Base-by-base conservation (phyloP, 768 basidiomycete genomes). In the Coprinopsis strossmayeri region DNA sequence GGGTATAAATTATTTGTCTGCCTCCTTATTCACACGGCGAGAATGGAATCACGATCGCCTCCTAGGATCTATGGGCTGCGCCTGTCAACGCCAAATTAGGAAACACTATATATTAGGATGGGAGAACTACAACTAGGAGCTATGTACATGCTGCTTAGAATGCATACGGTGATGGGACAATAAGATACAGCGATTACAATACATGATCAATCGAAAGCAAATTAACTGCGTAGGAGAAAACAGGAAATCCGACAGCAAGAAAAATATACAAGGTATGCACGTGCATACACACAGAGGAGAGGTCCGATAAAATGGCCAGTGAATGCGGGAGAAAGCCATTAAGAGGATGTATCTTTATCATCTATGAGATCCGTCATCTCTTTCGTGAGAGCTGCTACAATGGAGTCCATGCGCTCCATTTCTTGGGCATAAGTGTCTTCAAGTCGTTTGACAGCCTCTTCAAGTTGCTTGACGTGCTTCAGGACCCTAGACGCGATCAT, bases 401-500 rank as follows among this genome's bases (percentile, higher is more conserved):
- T 54, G n/a, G 57, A 55, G 43, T 61, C 61, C 51, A 71, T 61
- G 53, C 64, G 64, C 41, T 68, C 62, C 45, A 70, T 52, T 40
- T 71, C 71, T 41, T 63, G 65, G 20, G 58, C 50, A 42, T 65
- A 61, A 10, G 61, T 59, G 11, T 54, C 45, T 43, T 70, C 66
- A 18, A 71, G 53, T 39, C 65, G 66, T 52, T 62, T 65, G 38
- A 68, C 54, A 24, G 65, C 61, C 2, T 58, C 60, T 51, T 70
- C 69, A 32, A 71, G 57, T 17, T 72, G 69, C 30, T 45, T 56
- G 17, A 70, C 58, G 32, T 62, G 61, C 48, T 67, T 68, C 35
- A 64, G 47, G 18, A 68, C 58, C 39, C 62, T 64, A 17, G 64
- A 48, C 28, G 64, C 60, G 48, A 56, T 58, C 32, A 53, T 58